These are phyloP conservation scores for Atkinsonella hypoxylon DNA, from an alignment of 2,329 filamentous ascomycete species.

Conservation along the genomic window DNA sequence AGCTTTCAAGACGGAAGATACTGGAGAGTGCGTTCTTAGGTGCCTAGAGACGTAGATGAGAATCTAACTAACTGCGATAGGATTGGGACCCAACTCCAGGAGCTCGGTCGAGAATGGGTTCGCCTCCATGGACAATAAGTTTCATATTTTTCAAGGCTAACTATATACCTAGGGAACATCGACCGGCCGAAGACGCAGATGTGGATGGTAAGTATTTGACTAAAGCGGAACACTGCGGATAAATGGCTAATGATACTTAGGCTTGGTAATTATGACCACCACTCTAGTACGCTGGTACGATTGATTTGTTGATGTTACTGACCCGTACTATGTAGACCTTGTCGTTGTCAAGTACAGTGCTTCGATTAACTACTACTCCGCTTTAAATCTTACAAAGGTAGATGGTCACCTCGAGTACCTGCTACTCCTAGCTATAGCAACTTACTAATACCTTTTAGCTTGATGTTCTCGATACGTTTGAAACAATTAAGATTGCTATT, in stretches of 20 bases:
- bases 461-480: slow-evolving; percentile 56
- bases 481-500: slow-evolving; percentile 61
- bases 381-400: slow-evolving; percentile 43
- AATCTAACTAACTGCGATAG: slow-evolving; percentile 14
- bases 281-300: background rate
- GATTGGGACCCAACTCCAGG: slow-evolving; percentile 33
- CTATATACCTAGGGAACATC: slow-evolving; percentile 24
- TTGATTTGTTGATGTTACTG: background rate
- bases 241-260: slow-evolving; percentile 13
- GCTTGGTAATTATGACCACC: slow-evolving; percentile 22
- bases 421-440: slow-evolving; percentile 9
- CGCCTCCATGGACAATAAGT: slow-evolving; percentile 7
- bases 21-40: slow-evolving; percentile 21
- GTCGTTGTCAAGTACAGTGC: slow-evolving; percentile 54
- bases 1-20: slow-evolving; percentile 54
- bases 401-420: slow-evolving; percentile 1
- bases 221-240: background rate
- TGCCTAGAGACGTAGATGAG: slow-evolving; percentile 9
- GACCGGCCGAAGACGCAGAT: slow-evolving; percentile 49
- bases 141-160: slow-evolving; percentile 12
- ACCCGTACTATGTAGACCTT: slow-evolving; percentile 33
- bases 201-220: slow-evolving; percentile 30
- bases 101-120: slow-evolving; percentile 32
- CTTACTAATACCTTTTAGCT: slow-evolving; percentile 8
- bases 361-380: slow-evolving; percentile 55